phyloP scores from a whole-genome alignment of 2,329 filamentous ascomycete genomes.

The Nigrospora osmanthi region DNA sequence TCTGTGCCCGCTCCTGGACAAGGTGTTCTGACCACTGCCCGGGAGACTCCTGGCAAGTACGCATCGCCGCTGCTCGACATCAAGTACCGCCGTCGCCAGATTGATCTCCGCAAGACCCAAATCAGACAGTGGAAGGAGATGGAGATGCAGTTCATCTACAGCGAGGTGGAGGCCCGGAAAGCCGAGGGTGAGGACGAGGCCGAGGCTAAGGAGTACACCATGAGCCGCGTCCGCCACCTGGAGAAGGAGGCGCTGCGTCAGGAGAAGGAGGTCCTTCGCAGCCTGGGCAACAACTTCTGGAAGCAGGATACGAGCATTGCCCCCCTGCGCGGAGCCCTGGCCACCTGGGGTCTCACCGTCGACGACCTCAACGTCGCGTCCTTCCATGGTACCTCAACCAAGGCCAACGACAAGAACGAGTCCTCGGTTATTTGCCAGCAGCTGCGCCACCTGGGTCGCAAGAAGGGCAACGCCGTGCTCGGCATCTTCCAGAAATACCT shows the following conservation, averaged over 20 bases:
- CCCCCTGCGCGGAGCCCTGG: slow-evolving; percentile 88
- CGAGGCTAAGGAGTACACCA: slow-evolving; percentile 75
- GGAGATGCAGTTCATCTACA: slow-evolving; percentile 85
- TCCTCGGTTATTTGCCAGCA: slow-evolving; percentile 96
- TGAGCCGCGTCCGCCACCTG: slow-evolving; percentile 79
- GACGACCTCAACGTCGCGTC: slow-evolving; percentile 93
- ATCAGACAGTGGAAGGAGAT: slow-evolving; percentile 97
- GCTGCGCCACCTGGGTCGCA: slow-evolving; percentile 85
- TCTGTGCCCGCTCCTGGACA: slow-evolving; percentile 95
- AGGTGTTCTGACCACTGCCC: slow-evolving; percentile 91
- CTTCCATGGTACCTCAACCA: slow-evolving; percentile 97
- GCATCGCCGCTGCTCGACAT: slow-evolving; percentile 94
- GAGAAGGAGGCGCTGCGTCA: slow-evolving; percentile 82
- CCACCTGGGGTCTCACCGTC: slow-evolving; percentile 95
- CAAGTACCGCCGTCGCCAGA: slow-evolving; percentile 91
- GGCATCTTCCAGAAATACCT: slow-evolving; percentile 99
- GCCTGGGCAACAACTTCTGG: slow-evolving; percentile 98
- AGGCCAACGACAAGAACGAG: slow-evolving; percentile 99
- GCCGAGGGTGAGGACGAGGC: slow-evolving; percentile 61
- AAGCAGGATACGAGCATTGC: slow-evolving; percentile 90
- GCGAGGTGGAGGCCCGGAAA: slow-evolving; percentile 89
- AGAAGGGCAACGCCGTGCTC: slow-evolving; percentile 91
- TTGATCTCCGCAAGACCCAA: slow-evolving; percentile 87
- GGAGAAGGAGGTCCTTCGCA: slow-evolving; percentile 86
- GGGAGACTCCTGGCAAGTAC: slow-evolving; percentile 85